Evolutionary conservation across 2,329 filamentous ascomycete genomes (phyloP).

Genomic region (Falciphora oryzae): DNA sequence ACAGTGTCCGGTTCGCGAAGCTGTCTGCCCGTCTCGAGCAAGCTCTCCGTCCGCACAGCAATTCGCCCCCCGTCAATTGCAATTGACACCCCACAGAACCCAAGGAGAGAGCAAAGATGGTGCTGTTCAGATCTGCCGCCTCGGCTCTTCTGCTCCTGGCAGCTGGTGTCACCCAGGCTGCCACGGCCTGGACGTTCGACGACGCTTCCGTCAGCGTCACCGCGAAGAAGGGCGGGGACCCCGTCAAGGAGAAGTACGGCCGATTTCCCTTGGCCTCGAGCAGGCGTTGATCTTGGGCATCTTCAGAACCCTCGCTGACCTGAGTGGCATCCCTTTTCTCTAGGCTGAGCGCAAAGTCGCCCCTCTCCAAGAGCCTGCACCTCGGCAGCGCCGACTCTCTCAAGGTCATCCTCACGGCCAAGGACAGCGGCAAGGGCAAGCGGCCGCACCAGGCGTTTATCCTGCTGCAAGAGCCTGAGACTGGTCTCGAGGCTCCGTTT

Average conservation of each 20-base stretch:
- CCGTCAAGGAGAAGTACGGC: slow-evolving; percentile 61
- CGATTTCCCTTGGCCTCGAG: slow-evolving; percentile 6
- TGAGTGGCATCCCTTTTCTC: slow-evolving; percentile 12
- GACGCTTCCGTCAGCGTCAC: slow-evolving; percentile 63
- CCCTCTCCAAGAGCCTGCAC: slow-evolving; percentile 57
- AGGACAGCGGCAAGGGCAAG: slow-evolving; percentile 72
- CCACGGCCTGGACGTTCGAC: slow-evolving; percentile 65
- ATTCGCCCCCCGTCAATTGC: not conserved
- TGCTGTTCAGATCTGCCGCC: slow-evolving; percentile 33
- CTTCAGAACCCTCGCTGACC: slow-evolving; percentile 14
- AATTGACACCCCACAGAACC: slow-evolving; percentile 5
- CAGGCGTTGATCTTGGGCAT: slow-evolving; percentile 1
- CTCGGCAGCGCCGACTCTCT: slow-evolving; percentile 67
- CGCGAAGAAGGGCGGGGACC: slow-evolving; percentile 56
- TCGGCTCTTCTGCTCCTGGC: slow-evolving; percentile 40
- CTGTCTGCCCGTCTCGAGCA: not conserved
- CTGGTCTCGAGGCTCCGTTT: slow-evolving; percentile 81
- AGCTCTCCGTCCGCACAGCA: slow-evolving; percentile 4
- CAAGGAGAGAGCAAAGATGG: slow-evolving; percentile 27
- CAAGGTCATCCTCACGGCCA: slow-evolving; percentile 75
- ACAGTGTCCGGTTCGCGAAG: slow-evolving; percentile 11
- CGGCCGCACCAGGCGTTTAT: slow-evolving; percentile 93
- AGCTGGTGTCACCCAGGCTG: slow-evolving; percentile 44
- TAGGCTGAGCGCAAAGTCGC: slow-evolving; percentile 55
- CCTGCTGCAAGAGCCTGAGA: slow-evolving; percentile 65